Conservation (phyloP, 2,329 filamentous ascomycete genomes). For the Colletotrichum filicis region DNA sequence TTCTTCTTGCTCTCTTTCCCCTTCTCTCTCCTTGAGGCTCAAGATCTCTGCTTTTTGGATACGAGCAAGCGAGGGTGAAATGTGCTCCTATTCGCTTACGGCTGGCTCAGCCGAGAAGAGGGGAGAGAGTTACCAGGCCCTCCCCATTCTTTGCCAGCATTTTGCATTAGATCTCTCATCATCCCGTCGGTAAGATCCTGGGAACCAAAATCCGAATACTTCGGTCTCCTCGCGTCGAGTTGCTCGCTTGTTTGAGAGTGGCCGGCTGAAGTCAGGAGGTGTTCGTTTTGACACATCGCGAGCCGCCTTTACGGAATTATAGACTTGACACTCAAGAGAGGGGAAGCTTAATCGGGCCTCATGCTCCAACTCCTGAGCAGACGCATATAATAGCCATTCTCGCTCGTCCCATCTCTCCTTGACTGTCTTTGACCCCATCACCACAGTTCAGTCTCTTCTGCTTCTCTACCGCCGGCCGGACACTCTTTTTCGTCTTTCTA, state of each 20-base stretch:
- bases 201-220: slow-evolving; percentile 3
- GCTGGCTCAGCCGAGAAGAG: background rate
- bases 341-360: background rate
- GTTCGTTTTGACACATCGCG: slow-evolving; percentile 15
- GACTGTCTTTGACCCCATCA: background rate
- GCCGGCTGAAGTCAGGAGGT: background rate
- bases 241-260: background rate
- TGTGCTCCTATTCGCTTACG: background rate
- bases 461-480: slow-evolving; percentile 33
- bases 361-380: background rate
- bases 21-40: background rate
- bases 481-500: slow-evolving; percentile 6
- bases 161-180: background rate
- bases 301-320: background rate
- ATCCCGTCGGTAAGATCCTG: background rate
- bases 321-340: background rate
- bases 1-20: background rate
- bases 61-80: background rate
- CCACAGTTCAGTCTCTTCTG: slow-evolving; percentile 24
- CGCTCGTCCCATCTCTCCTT: background rate
- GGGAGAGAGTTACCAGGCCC: background rate
- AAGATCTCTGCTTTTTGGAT: background rate
- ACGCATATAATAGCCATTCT: slow-evolving; percentile 6
- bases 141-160: too few species aligned
- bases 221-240: slow-evolving; percentile 9